phyloP scores from a whole-genome alignment of 305 asterid genomes.

The Fraxinus angustifolia region DNA sequence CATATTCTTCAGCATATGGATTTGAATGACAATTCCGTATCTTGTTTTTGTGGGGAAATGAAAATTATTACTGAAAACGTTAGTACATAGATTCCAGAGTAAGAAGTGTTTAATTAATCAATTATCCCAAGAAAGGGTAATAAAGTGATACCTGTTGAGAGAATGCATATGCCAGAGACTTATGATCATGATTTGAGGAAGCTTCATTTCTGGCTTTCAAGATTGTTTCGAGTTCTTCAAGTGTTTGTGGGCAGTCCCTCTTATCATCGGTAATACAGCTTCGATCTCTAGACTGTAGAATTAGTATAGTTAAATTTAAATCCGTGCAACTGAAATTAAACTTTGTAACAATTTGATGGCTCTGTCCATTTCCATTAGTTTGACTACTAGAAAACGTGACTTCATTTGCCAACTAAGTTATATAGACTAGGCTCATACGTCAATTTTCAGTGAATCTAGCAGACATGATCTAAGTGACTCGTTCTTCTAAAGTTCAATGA shows the following conservation, averaged over 20 bases:
- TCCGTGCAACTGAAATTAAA: background rate
- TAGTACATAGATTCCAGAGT: background rate
- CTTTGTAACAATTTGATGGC: background rate
- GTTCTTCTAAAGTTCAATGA: too few species aligned
- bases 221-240: constrained; percentile 65
- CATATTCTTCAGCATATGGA: constrained; percentile 29
- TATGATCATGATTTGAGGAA: constrained; percentile 43
- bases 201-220: constrained; percentile 77
- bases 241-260: constrained; percentile 69
- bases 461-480: too few species aligned
- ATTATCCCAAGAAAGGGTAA: background rate
- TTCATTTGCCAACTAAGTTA: too few species aligned
- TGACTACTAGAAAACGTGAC: background rate
- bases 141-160: constrained; percentile 53
- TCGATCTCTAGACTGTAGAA: constrained; percentile 66
- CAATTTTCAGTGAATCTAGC: background rate
- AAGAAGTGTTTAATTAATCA: background rate
- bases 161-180: constrained; percentile 56
- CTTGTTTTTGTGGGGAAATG: constrained; percentile 20
- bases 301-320: background rate
- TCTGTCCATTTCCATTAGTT: background rate
- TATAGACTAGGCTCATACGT: background rate
- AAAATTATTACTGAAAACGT: background rate
- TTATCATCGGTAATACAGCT: constrained; percentile 56
- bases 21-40: constrained; percentile 32